Percentiles rank a stretch among this genome's conserved stretches.
phyloP scores from a whole-genome alignment of 2,329 filamentous ascomycete species.

The Cladophialophora chaetospira region DNA sequence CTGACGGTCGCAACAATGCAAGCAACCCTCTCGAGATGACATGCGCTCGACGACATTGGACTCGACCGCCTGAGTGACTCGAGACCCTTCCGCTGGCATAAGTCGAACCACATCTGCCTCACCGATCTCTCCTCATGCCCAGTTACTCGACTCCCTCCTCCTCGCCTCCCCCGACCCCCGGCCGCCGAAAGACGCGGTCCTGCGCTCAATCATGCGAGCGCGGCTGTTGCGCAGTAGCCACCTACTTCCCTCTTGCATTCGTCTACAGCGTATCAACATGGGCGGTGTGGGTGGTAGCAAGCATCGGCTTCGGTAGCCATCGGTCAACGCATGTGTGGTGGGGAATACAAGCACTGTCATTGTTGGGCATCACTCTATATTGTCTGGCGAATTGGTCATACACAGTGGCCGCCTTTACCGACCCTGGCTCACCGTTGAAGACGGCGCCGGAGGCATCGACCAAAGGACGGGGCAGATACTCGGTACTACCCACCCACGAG shows the following conservation, averaged over 20 bases:
- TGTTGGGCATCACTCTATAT: slow-evolving; percentile 71
- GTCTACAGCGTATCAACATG: slow-evolving; percentile 90
- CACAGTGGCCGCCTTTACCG: slow-evolving; percentile 88
- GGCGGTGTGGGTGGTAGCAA: slow-evolving; percentile 85
- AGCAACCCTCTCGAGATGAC: slow-evolving; percentile 21
- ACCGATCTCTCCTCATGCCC: slow-evolving; percentile 21
- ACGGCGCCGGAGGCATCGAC: slow-evolving; percentile 16
- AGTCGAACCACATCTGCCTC: background rate
- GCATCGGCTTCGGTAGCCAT: slow-evolving; percentile 57
- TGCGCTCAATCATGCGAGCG: slow-evolving; percentile 66
- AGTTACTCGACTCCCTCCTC: slow-evolving; percentile 36
- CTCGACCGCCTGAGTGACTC: slow-evolving; percentile 19
- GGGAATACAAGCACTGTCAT: slow-evolving; percentile 48
- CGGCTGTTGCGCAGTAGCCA: slow-evolving; percentile 75
- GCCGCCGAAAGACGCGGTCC: slow-evolving; percentile 45
- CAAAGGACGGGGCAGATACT: slow-evolving; percentile 59
- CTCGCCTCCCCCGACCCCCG: slow-evolving; percentile 44
- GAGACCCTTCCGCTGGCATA: background rate
- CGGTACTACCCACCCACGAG: slow-evolving; percentile 74
- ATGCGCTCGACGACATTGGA: slow-evolving; percentile 8
- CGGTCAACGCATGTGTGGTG: slow-evolving; percentile 27
- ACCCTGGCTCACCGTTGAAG: slow-evolving; percentile 69
- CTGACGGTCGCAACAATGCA: slow-evolving; percentile 17
- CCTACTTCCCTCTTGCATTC: slow-evolving; percentile 84
- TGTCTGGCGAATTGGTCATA: slow-evolving; percentile 83